Conservation (phyloP, 345 rosid genomes). For the Linum lewisii region DNA sequence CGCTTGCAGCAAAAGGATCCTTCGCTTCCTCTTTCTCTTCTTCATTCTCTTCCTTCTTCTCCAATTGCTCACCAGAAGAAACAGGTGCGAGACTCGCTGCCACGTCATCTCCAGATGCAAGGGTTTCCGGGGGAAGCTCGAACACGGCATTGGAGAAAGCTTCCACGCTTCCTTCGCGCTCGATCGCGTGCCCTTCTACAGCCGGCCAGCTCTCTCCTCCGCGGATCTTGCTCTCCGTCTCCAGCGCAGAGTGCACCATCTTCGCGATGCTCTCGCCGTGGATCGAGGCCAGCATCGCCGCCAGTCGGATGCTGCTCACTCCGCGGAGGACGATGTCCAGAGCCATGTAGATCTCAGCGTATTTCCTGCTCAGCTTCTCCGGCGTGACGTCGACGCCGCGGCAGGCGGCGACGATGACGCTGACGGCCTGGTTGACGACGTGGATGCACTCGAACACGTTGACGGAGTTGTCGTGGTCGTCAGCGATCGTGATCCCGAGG, state of each 20-base stretch:
- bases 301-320: conserved; percentile 74
- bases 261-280: conserved; percentile 96
- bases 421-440: conserved; percentile 92
- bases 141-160: conserved; percentile 53
- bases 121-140: conserved; percentile 74
- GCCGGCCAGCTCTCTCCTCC: conserved; percentile 79
- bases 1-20: conserved; percentile 94
- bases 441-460: conserved; percentile 95
- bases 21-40: conserved; percentile 55
- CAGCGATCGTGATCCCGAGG: conserved; percentile 82
- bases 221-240: conserved; percentile 82
- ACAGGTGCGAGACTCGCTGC: conserved; percentile 49
- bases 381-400: conserved; percentile 99
- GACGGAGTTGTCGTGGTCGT: conserved; percentile 74
- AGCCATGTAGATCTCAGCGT: conserved; percentile 98
- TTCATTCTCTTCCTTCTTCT: conserved; percentile 29
- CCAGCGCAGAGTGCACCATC: conserved; percentile 92
- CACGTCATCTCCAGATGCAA: conserved; percentile 72
- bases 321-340: conserved; percentile 90
- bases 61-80: conserved; percentile 33
- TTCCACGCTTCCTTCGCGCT: conserved; percentile 55
- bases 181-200: conserved; percentile 49
- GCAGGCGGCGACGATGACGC: conserved; percentile 90
- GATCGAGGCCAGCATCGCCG: conserved; percentile 91
- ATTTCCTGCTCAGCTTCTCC: conserved; percentile 78